phyloP scores from a whole-genome alignment of 2,329 filamentous ascomycete species.

The Botrytis cinerea region DNA sequence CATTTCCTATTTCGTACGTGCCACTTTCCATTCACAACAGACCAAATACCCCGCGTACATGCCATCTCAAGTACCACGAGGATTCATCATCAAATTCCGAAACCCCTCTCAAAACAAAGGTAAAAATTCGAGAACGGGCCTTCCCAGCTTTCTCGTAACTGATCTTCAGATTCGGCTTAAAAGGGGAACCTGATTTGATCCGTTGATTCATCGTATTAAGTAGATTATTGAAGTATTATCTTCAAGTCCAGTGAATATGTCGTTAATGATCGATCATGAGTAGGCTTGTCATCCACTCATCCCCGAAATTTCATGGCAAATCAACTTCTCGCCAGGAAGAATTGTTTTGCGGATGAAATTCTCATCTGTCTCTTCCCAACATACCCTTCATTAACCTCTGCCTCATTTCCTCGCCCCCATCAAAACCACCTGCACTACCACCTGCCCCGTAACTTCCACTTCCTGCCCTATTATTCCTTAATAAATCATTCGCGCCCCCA shows the following conservation, averaged over 20 bases:
- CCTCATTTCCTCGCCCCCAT: constrained; percentile 9
- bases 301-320: neutral
- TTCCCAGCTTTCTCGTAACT: neutral
- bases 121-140: neutral
- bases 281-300: neutral
- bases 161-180: too few relatives aligned
- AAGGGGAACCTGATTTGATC: neutral
- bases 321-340: neutral
- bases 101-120: neutral
- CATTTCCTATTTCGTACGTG: neutral
- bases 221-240: neutral
- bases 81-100: neutral
- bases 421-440: neutral
- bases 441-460: constrained; percentile 28
- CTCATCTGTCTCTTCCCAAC: constrained; percentile 18
- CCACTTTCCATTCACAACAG: neutral
- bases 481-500: constrained; percentile 26
- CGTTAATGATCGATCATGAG: neutral
- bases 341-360: neutral
- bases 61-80: neutral
- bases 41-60: neutral
- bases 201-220: neutral
- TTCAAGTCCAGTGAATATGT: neutral
- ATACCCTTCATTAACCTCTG: constrained; percentile 22
- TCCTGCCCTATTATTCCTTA: constrained; percentile 33